These are phyloP conservation scores for Corymbia maculata DNA, from an alignment of 345 rosid species.

Conservation along the genomic window DNA sequence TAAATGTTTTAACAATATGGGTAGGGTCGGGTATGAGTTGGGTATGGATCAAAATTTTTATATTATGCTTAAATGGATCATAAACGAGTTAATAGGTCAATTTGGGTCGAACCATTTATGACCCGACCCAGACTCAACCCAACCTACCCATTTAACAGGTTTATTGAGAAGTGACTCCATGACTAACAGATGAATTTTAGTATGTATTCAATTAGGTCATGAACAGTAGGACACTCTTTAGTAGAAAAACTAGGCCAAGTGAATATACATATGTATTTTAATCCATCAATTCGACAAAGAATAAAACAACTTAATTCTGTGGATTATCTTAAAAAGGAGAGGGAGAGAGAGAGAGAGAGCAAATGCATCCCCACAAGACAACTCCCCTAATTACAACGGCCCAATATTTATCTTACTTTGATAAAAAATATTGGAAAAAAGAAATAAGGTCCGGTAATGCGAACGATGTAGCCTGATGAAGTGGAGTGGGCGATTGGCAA, in stretches of 20 bases:
- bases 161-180: no score
- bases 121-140: no score
- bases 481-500: neutral
- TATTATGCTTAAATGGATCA: no score
- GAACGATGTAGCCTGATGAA: no score
- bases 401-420: neutral
- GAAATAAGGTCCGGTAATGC: neutral
- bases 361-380: neutral
- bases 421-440: neutral
- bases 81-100: no score
- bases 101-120: no score
- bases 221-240: neutral
- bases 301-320: neutral
- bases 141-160: no score
- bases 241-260: neutral
- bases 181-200: no score
- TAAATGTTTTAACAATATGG: no score
- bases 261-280: neutral
- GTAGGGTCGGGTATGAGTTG: no score
- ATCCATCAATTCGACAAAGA: neutral
- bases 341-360: neutral
- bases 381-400: neutral
- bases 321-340: neutral
- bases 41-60: no score
- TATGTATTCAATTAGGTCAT: no score